phyloP scores from a whole-genome alignment of 805 yeast genomes.

The Pichia insulana region DNA sequence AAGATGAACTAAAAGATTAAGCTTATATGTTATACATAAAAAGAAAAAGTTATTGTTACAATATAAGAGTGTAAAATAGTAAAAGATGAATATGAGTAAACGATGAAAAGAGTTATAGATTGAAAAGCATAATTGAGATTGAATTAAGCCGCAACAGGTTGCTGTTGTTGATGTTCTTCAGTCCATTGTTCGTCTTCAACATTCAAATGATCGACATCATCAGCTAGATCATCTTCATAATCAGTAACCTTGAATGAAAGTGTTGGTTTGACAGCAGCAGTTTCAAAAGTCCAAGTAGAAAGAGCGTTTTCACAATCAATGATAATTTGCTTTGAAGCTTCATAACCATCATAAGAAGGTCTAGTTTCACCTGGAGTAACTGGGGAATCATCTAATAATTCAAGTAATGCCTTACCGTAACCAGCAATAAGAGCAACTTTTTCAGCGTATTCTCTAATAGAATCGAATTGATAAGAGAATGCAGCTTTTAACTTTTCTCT shows the following conservation, averaged over 20 bases:
- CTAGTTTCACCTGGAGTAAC: slow-evolving; percentile 91
- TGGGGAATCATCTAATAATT: slow-evolving; percentile 74
- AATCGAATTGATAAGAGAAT: slow-evolving; percentile 76
- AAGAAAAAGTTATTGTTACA: not conserved
- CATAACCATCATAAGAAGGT: slow-evolving; percentile 83
- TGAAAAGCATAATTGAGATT: not conserved
- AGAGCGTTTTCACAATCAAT: slow-evolving; percentile 79
- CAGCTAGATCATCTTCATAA: slow-evolving; percentile 37
- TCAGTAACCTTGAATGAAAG: slow-evolving; percentile 49
- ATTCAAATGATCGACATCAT: slow-evolving; percentile 40
- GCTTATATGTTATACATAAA: not conserved
- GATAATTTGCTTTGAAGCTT: slow-evolving; percentile 80
- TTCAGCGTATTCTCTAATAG: slow-evolving; percentile 78
- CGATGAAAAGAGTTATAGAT: not conserved
- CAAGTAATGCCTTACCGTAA: slow-evolving; percentile 79
- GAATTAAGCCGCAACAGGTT: slow-evolving; percentile 21
- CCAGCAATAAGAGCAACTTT: slow-evolving; percentile 82
- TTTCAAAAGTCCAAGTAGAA: slow-evolving; percentile 76
- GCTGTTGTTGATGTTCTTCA: slow-evolving; percentile 10
- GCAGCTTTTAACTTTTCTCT: slow-evolving; percentile 82
- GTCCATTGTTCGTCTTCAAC: slow-evolving; percentile 46
- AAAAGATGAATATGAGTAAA: not conserved
- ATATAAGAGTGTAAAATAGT: no score
- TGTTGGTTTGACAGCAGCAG: slow-evolving; percentile 77
- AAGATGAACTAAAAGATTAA: slow-evolving; percentile 1